phyloP scores from a whole-genome alignment of 805 yeast species.

The Candida takata region DNA sequence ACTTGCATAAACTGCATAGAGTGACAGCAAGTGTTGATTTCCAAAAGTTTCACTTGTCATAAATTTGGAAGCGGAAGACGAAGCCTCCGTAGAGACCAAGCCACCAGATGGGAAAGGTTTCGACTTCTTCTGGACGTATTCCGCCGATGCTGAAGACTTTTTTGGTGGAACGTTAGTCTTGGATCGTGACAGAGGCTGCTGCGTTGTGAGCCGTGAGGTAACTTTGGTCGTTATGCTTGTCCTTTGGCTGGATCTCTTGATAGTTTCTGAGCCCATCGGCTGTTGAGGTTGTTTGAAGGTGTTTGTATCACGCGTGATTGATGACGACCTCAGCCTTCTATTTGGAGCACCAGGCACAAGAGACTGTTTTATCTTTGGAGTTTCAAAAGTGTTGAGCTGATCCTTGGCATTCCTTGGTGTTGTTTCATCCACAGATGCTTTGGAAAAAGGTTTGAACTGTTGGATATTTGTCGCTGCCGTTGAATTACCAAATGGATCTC shows the following conservation, averaged over 20 bases:
- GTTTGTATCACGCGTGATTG: conserved; percentile 4
- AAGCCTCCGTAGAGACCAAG: conserved; percentile 4
- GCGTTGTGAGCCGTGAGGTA: conserved; percentile 39
- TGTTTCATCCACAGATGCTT: conserved; percentile 9
- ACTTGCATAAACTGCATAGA: conserved; percentile 51
- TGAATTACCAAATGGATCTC: conserved; percentile 25
- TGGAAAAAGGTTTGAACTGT: conserved; percentile 10
- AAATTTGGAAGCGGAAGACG: conserved; percentile 10
- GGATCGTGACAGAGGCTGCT: conserved; percentile 28
- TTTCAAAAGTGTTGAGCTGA: conserved; percentile 28
- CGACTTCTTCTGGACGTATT: conserved; percentile 16
- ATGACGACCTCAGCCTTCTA: conserved; percentile 26
- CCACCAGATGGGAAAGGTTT: conserved; percentile 6
- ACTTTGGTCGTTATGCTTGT: conserved; percentile 38
- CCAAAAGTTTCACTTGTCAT: conserved; percentile 21
- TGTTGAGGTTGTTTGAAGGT: conserved; percentile 19
- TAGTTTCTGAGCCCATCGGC: conserved; percentile 12
- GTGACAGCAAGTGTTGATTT: conserved; percentile 37
- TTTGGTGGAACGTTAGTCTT: conserved; percentile 9
- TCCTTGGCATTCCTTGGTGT: conserved; percentile 15
- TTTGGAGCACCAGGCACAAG: conserved; percentile 33
- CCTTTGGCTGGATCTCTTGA: conserved; percentile 21
- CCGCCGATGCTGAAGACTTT: conserved; percentile 9
- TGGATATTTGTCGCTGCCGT: conserved; percentile 13
- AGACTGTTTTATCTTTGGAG: conserved; percentile 33